Evolutionary conservation across 2,329 filamentous ascomycete genomes (phyloP).

Genomic region (Neopestalotiopsis sp.): DNA sequence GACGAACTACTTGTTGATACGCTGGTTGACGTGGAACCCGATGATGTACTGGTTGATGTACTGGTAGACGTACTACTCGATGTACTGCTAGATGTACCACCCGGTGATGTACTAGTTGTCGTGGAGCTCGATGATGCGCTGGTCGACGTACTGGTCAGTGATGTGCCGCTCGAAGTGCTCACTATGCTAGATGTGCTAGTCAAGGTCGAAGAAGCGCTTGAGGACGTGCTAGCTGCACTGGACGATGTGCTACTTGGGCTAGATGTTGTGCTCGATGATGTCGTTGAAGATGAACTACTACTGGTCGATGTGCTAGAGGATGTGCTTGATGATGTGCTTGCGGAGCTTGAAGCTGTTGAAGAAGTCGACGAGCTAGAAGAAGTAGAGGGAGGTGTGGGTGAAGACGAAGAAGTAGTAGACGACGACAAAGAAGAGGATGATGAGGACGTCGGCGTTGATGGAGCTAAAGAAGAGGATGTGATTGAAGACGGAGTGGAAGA

Average conservation of each 20-base stretch:
- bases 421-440: too few relatives aligned
- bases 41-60: not conserved
- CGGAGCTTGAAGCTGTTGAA: not conserved
- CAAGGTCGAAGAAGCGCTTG: not conserved
- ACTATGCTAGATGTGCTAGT: not conserved
- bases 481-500: too few relatives aligned
- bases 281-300: not conserved
- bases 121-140: not conserved
- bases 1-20: not conserved
- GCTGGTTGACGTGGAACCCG: not conserved
- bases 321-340: not conserved
- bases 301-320: not conserved
- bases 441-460: too few relatives aligned
- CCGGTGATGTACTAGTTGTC: not conserved
- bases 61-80: not conserved
- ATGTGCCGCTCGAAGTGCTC: too few relatives aligned
- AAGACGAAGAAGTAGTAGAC: too few relatives aligned
- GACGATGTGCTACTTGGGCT: not conserved
- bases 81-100: not conserved
- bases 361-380: not conserved
- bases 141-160: not conserved
- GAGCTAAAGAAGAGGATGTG: too few relatives aligned
- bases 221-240: not conserved
- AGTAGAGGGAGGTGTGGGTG: too few relatives aligned
- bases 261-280: not conserved